Evolutionary conservation across 257 asterid species (phyloP).

Genomic region (Coffea eugenioides): DNA sequence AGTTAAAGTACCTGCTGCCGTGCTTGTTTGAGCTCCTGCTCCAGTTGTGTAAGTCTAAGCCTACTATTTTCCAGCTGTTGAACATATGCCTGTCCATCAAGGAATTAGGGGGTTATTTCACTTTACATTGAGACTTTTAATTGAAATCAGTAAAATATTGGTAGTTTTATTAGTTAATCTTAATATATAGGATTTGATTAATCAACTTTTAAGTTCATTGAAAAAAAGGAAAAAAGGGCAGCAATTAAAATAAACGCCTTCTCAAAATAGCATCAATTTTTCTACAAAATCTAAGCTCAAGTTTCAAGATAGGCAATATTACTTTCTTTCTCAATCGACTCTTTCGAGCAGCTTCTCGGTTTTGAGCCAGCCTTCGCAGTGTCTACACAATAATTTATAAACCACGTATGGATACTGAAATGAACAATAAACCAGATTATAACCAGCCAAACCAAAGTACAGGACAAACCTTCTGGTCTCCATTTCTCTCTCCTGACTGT

Average conservation of each 20-base stretch:
- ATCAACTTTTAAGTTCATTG: background rate
- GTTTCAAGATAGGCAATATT: conserved; percentile 12
- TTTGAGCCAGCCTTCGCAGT: conserved; percentile 89
- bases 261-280: background rate
- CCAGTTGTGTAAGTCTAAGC: conserved; percentile 67
- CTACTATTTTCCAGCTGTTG: conserved; percentile 90
- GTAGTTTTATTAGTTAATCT: too few relatives aligned
- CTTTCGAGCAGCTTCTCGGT: conserved; percentile 96
- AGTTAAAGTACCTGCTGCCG: conserved; percentile 69
- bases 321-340: conserved; percentile 94
- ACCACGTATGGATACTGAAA: background rate
- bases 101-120: conserved; percentile 7
- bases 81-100: conserved; percentile 69
- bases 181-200: background rate
- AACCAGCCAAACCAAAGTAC: background rate
- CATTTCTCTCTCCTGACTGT: conserved; percentile 34
- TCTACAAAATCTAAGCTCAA: background rate
- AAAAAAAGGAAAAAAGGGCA: background rate
- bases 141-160: too few relatives aligned
- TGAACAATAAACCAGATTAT: background rate
- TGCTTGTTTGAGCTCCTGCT: conserved; percentile 75
- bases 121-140: too few relatives aligned
- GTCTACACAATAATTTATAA: conserved; percentile 40
- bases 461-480: conserved; percentile 46
- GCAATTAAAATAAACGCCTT: too few relatives aligned